Base-by-base conservation (phyloP, 495 filamentous ascomycete species). In the Hypoxylon cercidicola region DNA sequence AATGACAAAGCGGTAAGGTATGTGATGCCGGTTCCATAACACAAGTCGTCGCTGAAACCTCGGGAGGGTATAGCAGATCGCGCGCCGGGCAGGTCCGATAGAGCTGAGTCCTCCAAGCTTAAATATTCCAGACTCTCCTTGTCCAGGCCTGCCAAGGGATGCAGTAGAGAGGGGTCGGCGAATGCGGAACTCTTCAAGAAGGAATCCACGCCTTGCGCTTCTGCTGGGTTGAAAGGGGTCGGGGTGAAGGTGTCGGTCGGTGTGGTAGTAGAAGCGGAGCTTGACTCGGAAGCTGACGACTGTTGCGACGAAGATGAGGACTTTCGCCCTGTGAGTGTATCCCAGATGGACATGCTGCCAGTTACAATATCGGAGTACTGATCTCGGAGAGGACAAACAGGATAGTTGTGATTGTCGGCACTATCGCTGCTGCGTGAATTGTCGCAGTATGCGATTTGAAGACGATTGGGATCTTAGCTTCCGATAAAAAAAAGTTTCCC, bases 21-120 rank as follows among this genome's bases (percentile, higher is more conserved):
- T 64, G 92, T 96, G 34, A 93, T 88, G 55, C 95, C 95, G 20
- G 94, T 93, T 70, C 96, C 96, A 74, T 99, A 99, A 78, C 95
- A 98, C 48, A 99, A 87, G 76, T 99, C 95, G 74, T 99, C 95
- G 49, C 91, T 95, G 88, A 96, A 99, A 68, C 95, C 95, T 73
- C 96, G 89, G 23, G 93, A 97, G 4, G 96, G 96, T 32, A 99
- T 85, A 34, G 91, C 89, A 12, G 93, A 92, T 57, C 89, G 89
- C 39, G 86, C 82, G 70, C 93, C 93, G 49, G 95, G 92, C n/a
- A 96, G 85, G 70, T 93, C 84, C 35, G 93, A 93, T 43, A 98
- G 89, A 10, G 89, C 84, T 20, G 92, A 90, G 69, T 98, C 95
- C 81, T 98, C 95, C 73, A 99, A 90, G 45, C 88, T 85, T 45